Conservation (phyloP, 345 rosid species). For the Euphorbia tirucalli region DNA sequence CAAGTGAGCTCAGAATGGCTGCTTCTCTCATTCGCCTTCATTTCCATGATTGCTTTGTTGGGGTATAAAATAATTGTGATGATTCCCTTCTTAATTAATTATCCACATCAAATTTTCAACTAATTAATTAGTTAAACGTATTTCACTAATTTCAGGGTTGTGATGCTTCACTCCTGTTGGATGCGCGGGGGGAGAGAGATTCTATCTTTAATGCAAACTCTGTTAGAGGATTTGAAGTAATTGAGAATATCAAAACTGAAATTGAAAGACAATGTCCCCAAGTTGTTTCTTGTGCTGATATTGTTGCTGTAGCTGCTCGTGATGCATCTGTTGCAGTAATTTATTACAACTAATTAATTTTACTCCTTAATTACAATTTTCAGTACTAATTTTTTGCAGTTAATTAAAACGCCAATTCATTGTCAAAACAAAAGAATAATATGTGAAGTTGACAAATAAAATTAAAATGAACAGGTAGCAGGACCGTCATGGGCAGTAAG, state of each 20-base stretch:
- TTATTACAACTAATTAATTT: too few species aligned
- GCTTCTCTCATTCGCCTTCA: constrained; percentile 11
- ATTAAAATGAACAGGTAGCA: neutral
- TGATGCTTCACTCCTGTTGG: constrained; percentile 29
- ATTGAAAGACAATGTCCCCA: constrained; percentile 24
- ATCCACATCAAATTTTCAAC: too few species aligned
- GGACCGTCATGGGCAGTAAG: constrained; percentile 8
- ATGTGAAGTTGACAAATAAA: too few species aligned
- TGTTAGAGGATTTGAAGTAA: constrained; percentile 32
- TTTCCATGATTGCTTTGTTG: constrained; percentile 14
- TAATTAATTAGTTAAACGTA: too few species aligned
- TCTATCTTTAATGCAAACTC: constrained; percentile 20
- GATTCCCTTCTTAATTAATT: too few species aligned
- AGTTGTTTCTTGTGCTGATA: constrained; percentile 35
- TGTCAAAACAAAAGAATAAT: too few species aligned
- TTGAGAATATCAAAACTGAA: constrained; percentile 29
- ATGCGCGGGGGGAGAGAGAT: constrained; percentile 26
- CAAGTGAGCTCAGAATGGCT: constrained; percentile 7
- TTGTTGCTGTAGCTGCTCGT: constrained; percentile 32
- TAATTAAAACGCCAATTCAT: too few species aligned
- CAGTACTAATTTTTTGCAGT: too few species aligned
- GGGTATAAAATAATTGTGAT: neutral
- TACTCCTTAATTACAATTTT: too few species aligned
- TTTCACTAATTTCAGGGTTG: constrained; percentile 30
- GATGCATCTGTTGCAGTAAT: constrained; percentile 30